Evolutionary conservation across 345 rosid species (phyloP), one percentile per base, ranked within the genome.

Genomic region (Euphorbia peplus): DNA sequence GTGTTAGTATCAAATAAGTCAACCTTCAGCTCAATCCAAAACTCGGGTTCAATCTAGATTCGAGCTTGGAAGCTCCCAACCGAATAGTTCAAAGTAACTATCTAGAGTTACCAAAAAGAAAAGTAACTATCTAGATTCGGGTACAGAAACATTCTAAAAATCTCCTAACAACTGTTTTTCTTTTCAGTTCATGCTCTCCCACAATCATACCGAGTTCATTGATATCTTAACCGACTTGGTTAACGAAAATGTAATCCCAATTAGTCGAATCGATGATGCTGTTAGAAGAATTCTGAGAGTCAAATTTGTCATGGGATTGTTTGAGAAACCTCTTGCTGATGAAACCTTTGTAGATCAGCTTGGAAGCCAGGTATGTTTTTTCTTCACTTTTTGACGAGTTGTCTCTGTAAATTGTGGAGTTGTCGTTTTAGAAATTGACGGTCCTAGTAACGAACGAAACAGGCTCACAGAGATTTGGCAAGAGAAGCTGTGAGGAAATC

Each of bases 401-500:
- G 28, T 9, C 6, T 32, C 3, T 32, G 39, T 26, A 3, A 22
- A 29, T 25, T 58, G 21, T 15, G 18, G n/a, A n/a, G n/a, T 39
- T 61, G 1, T 32, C 6, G 37, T 32, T 32, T 32, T 32, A 32
- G 37, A 32, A 32, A 32, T 32, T 32, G 37, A 32, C 6, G 6
- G 37, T 32, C 37, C 37, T 32, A 32, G 37, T 32, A 32, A 32
- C 11, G 42, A 39, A 39, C 8, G 11, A 39, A 37, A 74, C 76
- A 87, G 92, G 86, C 77, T 65, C 91, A 92, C 41, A 80, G 95
- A 70, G 85, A 90, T 55, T 74, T 92, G 63, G 98, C 93, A 4
- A 88, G 90, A 58, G 95, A 88, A 82, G 96, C 95, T 19, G 97
- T 90, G 5, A 85, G 98, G 77, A 90, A 87, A 58, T 90, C 98